These are phyloP conservation scores for Aspergillus pseudoterreus DNA, from an alignment of 2,329 filamentous ascomycete genomes.

Conservation along the genomic window DNA sequence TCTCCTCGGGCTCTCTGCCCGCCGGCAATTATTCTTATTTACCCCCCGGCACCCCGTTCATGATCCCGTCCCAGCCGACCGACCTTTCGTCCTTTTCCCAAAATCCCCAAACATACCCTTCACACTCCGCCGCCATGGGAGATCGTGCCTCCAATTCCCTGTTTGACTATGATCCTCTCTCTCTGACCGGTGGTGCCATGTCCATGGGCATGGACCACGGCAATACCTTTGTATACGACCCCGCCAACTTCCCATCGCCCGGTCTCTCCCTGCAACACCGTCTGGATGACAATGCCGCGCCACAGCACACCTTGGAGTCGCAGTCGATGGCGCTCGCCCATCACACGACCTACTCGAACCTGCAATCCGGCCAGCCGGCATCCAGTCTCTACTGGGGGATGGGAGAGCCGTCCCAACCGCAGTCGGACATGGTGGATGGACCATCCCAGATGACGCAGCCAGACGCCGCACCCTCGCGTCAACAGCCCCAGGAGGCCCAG, in stretches of 20 bases:
- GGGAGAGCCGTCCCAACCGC: not conserved
- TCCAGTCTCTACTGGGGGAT: constrained; percentile 9
- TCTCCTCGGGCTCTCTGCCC: constrained; percentile 9
- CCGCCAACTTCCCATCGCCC: constrained; percentile 19
- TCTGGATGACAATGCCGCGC: constrained; percentile 4
- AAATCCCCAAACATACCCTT: not conserved
- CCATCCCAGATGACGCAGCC: constrained; percentile 1
- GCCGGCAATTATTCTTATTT: constrained; percentile 12
- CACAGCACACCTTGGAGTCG: constrained; percentile 7
- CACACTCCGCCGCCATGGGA: constrained; percentile 6
- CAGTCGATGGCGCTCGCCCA: constrained; percentile 10
- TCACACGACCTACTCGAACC: constrained; percentile 7
- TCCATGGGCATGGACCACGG: constrained; percentile 19
- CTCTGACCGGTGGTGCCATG: constrained; percentile 12
- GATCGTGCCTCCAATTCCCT: constrained; percentile 23
- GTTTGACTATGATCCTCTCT: constrained; percentile 22
- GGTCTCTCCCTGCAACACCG: constrained; percentile 14
- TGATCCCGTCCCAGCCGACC: constrained; percentile 16
- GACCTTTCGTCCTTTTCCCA: constrained; percentile 11
- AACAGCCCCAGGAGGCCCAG: constrained; percentile 14
- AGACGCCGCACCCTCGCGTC: constrained; percentile 3
- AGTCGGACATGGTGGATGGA: not conserved
- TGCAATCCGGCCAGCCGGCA: constrained; percentile 5
- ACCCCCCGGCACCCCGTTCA: constrained; percentile 6
- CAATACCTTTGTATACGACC: constrained; percentile 20